These are phyloP conservation scores for Fusarium begoniae DNA, from an alignment of 2,329 filamentous ascomycete species.

Conservation along the genomic window DNA sequence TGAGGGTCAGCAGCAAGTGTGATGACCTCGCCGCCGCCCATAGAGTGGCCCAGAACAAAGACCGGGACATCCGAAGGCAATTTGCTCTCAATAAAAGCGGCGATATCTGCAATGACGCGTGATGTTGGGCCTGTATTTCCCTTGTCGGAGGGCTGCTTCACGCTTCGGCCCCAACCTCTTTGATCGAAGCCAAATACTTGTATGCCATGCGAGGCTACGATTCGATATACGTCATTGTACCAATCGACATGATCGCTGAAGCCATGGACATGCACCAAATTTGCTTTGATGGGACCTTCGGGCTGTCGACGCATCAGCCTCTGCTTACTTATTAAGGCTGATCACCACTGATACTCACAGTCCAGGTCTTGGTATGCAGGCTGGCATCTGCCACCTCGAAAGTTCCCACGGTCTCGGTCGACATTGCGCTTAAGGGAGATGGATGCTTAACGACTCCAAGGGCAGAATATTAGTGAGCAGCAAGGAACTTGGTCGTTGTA, in stretches of 20 bases:
- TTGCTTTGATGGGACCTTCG: constrained; percentile 67
- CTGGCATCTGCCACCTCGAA: constrained; percentile 56
- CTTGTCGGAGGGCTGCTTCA: constrained; percentile 66
- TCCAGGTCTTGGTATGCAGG: constrained; percentile 68
- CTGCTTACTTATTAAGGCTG: background rate
- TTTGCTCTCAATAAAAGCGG: constrained; percentile 73
- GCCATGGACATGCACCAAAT: constrained; percentile 85
- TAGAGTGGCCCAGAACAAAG: constrained; percentile 90
- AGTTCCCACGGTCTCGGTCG: constrained; percentile 59
- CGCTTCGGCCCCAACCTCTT: constrained; percentile 85
- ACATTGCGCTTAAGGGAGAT: constrained; percentile 42
- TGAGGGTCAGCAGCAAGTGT: constrained; percentile 62
- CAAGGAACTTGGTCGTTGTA: background rate
- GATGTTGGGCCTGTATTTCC: constrained; percentile 80
- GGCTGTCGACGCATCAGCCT: constrained; percentile 55
- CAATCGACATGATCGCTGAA: constrained; percentile 87
- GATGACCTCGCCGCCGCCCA: constrained; percentile 85
- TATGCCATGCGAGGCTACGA: constrained; percentile 75
- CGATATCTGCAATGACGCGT: constrained; percentile 80
- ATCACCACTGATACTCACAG: constrained; percentile 53
- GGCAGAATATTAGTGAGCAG: background rate
- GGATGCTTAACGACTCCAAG: background rate
- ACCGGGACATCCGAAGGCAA: constrained; percentile 67
- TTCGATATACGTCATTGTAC: constrained; percentile 79
- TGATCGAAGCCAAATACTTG: constrained; percentile 84